phyloP scores from a whole-genome alignment of 1,284 basidiomycete species.

The Amylostereum areolatum region DNA sequence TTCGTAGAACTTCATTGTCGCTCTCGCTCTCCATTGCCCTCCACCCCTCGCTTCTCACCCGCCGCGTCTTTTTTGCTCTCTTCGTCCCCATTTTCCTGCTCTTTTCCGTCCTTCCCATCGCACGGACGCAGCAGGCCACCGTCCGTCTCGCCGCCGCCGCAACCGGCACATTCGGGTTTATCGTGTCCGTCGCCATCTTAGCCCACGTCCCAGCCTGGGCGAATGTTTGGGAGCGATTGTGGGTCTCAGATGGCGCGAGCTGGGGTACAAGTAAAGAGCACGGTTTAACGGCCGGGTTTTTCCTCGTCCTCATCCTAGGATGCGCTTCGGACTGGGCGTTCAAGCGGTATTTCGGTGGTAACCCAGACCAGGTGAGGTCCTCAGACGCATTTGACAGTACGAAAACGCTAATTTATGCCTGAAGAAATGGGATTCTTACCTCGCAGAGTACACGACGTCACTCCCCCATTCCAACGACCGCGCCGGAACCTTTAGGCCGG shows the following conservation, averaged over 20 bases:
- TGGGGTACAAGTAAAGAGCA: conserved; percentile 54
- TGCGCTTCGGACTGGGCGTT: conserved; percentile 49
- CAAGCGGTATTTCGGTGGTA: conserved; percentile 48
- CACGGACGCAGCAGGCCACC: conserved; percentile 36
- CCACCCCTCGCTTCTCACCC: conserved; percentile 53
- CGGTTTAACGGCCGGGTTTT: conserved; percentile 51
- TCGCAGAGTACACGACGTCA: conserved; percentile 50
- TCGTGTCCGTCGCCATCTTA: conserved; percentile 49
- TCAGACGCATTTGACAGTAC: neutral
- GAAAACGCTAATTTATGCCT: conserved; percentile 1
- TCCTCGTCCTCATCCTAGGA: conserved; percentile 44
- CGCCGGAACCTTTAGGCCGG: conserved; percentile 38
- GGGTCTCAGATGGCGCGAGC: conserved; percentile 36
- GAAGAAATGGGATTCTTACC: conserved; percentile 65
- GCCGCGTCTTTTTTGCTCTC: conserved; percentile 45
- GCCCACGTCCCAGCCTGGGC: conserved; percentile 47
- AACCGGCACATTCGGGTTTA: conserved; percentile 51
- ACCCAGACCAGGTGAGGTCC: conserved; percentile 55
- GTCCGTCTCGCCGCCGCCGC: conserved; percentile 46
- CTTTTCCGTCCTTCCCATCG: conserved; percentile 40
- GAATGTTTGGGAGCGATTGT: conserved; percentile 56
- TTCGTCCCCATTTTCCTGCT: conserved; percentile 33
- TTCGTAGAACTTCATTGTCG: conserved; percentile 38
- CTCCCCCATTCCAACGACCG: conserved; percentile 35
- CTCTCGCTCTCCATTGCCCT: conserved; percentile 49